Evolutionary conservation across 2,329 filamentous ascomycete species (phyloP).

Genomic region (Hymenoscyphus occultus): DNA sequence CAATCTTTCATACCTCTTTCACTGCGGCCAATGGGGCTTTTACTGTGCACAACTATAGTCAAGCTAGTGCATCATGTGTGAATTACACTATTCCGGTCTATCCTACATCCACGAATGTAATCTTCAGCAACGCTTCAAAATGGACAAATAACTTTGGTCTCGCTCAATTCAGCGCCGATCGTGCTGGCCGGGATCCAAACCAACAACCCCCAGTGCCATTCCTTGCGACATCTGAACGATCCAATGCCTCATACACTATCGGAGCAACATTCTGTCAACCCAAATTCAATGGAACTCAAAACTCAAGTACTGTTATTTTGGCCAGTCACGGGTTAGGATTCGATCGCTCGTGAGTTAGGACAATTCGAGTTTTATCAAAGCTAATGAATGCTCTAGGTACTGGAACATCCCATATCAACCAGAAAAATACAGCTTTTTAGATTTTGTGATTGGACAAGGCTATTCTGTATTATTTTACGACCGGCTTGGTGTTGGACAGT

Average conservation of each 20-base stretch:
- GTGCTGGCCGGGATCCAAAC: neutral
- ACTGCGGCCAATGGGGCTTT: neutral
- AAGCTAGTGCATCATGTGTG: neutral
- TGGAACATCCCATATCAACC: constrained; percentile 34
- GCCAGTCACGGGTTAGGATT: constrained; percentile 36
- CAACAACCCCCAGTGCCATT: constrained; percentile 9
- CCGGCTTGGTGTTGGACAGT: constrained; percentile 36
- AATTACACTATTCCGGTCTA: constrained; percentile 11
- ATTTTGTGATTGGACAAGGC: constrained; percentile 33
- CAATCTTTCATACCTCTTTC: neutral
- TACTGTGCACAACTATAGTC: neutral
- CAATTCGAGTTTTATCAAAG: neutral
- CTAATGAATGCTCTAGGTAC: constrained; percentile 25
- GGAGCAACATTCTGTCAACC: constrained; percentile 9
- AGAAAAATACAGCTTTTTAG: constrained; percentile 37
- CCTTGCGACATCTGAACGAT: neutral
- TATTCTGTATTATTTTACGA: constrained; percentile 40
- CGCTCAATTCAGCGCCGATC: neutral
- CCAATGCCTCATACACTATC: constrained; percentile 8
- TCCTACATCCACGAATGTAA: constrained; percentile 8
- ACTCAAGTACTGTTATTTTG: constrained; percentile 34
- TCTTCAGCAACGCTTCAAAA: constrained; percentile 7
- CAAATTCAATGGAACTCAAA: neutral
- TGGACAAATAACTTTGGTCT: constrained; percentile 9
- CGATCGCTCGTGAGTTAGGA: constrained; percentile 30